Evolutionary conservation across 2,329 filamentous ascomycete genomes (phyloP).

Genomic region (Pseudomassariella vexata): DNA sequence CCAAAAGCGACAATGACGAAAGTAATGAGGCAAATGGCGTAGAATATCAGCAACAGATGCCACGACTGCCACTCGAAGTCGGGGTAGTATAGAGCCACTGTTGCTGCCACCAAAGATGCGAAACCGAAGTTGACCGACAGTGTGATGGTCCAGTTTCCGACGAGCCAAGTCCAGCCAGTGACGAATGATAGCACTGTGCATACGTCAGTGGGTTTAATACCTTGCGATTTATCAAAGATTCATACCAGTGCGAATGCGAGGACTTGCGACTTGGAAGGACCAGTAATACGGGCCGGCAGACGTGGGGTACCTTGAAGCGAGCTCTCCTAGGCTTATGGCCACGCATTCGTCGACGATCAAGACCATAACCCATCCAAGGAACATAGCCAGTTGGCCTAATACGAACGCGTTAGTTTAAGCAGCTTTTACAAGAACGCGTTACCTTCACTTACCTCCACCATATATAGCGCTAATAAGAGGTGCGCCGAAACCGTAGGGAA

Average conservation of each 20-base stretch:
- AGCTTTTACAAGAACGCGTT: not conserved
- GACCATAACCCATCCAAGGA: conserved; percentile 50
- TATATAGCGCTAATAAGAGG: conserved; percentile 31
- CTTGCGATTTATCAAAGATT: too few relatives aligned
- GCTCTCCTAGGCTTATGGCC: conserved; percentile 43
- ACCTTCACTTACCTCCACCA: conserved; percentile 24
- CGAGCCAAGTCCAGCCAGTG: conserved; percentile 46
- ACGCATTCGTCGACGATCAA: conserved; percentile 46
- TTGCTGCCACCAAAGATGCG: conserved; percentile 46
- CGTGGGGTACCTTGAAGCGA: conserved; percentile 46
- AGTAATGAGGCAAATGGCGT: conserved; percentile 48
- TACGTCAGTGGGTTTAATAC: too few relatives aligned
- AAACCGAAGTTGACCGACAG: conserved; percentile 51
- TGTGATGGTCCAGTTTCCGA: conserved; percentile 47
- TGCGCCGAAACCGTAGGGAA: conserved; percentile 44
- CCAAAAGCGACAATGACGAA: conserved; percentile 51
- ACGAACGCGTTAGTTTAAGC: conserved; percentile 4
- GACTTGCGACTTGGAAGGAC: conserved; percentile 42
- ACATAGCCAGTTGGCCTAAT: conserved; percentile 47
- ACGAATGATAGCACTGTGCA: conserved; percentile 44
- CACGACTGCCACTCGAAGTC: conserved; percentile 45
- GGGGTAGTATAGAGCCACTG: conserved; percentile 47
- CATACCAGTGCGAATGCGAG: conserved; percentile 32
- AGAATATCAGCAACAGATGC: conserved; percentile 59
- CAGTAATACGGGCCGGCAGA: conserved; percentile 48